phyloP scores from a whole-genome alignment of 2,329 filamentous ascomycete genomes.

The Verticillium alfalfae region DNA sequence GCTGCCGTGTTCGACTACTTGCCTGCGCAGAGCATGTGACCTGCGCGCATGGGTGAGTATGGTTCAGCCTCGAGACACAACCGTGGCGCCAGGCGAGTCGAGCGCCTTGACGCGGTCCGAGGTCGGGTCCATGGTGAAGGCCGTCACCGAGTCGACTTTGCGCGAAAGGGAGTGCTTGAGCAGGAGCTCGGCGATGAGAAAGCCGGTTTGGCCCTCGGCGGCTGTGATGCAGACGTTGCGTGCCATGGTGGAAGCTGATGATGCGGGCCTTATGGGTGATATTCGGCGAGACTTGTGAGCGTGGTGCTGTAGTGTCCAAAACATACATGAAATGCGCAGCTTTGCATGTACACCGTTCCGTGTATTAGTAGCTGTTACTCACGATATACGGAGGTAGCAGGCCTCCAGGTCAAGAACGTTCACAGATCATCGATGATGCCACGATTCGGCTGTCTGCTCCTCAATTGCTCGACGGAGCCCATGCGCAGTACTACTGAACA shows the following conservation, averaged over 20 bases:
- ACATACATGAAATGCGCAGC: no score
- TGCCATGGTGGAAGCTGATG: constrained; percentile 24
- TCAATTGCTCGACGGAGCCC: no score
- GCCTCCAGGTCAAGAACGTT: no score
- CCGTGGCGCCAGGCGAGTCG: constrained; percentile 29
- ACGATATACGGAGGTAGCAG: no score
- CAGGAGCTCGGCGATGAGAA: constrained; percentile 42
- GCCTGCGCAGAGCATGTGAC: constrained; percentile 39
- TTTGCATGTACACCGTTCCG: no score
- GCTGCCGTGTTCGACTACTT: constrained; percentile 39
- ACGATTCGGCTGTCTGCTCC: no score
- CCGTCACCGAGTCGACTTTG: constrained; percentile 32
- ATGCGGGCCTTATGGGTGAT: not conserved
- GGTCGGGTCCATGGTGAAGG: constrained; percentile 32
- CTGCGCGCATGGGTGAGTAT: constrained; percentile 14
- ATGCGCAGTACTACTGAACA: no score
- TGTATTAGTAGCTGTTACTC: no score
- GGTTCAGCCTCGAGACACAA: constrained; percentile 22
- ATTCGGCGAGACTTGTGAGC: no score
- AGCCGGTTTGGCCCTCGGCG: constrained; percentile 44
- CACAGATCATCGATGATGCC: not conserved
- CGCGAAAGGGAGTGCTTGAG: constrained; percentile 36
- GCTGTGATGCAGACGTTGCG: constrained; percentile 43
- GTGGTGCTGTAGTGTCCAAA: no score
- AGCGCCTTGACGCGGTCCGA: constrained; percentile 32